Evolutionary conservation across 306 rosid species (phyloP).

Genomic region (Abrus precatorius): DNA sequence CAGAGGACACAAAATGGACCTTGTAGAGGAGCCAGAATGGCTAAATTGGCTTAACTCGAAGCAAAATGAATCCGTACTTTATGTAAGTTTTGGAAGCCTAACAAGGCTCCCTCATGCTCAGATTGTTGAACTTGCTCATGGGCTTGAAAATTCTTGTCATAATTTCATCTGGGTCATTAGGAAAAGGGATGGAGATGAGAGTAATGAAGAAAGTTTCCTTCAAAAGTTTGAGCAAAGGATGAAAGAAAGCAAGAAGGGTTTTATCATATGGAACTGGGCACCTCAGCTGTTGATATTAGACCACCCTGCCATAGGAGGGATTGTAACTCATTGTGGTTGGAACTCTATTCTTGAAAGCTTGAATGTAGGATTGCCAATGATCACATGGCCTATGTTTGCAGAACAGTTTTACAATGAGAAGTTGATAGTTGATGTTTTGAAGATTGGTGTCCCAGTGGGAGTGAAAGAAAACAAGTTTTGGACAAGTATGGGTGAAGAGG

Average conservation of each 20-base stretch:
- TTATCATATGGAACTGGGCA: too few relatives aligned
- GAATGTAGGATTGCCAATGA: conserved; percentile 42
- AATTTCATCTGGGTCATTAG: conserved; percentile 46
- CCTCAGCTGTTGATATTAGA: too few relatives aligned
- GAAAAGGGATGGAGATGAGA: neutral
- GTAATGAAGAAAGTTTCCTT: neutral
- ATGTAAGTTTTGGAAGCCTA: conserved; percentile 47
- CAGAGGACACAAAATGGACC: neutral
- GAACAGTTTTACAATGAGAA: conserved; percentile 48
- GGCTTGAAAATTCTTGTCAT: conserved; percentile 44
- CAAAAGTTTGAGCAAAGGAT: conserved; percentile 29
- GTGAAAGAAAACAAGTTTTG: conserved; percentile 28
- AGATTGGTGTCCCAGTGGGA: conserved; percentile 14
- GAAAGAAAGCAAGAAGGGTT: neutral
- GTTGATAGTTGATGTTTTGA: conserved; percentile 10
- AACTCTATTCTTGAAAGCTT: conserved; percentile 32
- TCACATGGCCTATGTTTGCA: conserved; percentile 48
- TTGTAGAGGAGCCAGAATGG: conserved; percentile 12
- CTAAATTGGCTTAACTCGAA: conserved; percentile 47
- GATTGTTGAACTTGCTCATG: conserved; percentile 44
- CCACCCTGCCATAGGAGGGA: too few relatives aligned
- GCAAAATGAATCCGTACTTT: conserved; percentile 35
- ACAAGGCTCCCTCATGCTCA: conserved; percentile 17
- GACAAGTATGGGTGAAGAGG: neutral
- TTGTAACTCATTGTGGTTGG: neutral